Evolutionary conservation across 768 basidiomycete species (phyloP), one percentile per base, ranked within the genome.

Genomic region (Psilocybe cyanescens): DNA sequence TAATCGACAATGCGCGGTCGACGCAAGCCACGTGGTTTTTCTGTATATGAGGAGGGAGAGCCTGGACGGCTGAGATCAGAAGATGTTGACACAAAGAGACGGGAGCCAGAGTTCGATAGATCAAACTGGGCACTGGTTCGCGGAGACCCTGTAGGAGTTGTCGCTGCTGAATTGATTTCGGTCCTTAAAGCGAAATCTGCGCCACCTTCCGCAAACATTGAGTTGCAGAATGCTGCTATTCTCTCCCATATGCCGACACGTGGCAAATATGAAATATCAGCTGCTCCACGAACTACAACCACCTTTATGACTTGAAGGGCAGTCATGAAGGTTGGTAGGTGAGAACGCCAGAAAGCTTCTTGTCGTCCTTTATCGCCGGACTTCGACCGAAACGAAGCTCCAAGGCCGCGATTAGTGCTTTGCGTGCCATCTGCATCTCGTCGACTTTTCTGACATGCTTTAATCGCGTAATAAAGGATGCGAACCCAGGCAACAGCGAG

Each of bases 281-380:
- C 75, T 51, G 83, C 83, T 0, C 84, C 90, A 16, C 88, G 84
- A 50, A 91, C 74, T 14, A 90, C 65, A 64, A 92, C 82, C 31
- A 85, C 74, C 67, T 92, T 92, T 65, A 92, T 73, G 14, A 88
- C 78, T 70, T 92, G 91, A 28, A 92, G 67, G 0, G 85, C 83
- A 0, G 85, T 75, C 52, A 85, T 76, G 50, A 80, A 77, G 3
- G 76, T 73, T 29, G 81, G 75, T 45, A 82, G 68, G 24, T 79
- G 75, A 37, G 75, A 70, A 30, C 66, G 64, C 64, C 65, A 72
- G 31, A 69, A 70, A n/a, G 67, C 55, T 17, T 59, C 65, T 28
- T 64, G 63, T 4, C 62, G 55, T 29, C 59, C 63, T 57, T 65
- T 63, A 17, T 65, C 62, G 9, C 57, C 63, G 8, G 83, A 82